A percentile compares a stretch with the other conserved stretches of the same genome.
Evolutionary conservation across 805 yeast species (phyloP).

Genomic region (Candida saitoana): DNA sequence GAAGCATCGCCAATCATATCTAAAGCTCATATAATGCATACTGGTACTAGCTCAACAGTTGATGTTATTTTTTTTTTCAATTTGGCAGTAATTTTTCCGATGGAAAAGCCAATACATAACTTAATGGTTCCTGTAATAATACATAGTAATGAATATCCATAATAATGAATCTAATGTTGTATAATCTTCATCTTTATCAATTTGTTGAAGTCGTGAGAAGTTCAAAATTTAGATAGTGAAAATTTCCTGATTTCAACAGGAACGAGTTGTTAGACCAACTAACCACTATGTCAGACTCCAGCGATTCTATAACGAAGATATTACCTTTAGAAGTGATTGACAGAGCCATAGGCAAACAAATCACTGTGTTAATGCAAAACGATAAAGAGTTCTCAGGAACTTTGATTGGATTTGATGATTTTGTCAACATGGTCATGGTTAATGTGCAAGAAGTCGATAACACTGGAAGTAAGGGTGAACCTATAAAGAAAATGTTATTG

Average conservation of each 20-base stretch:
- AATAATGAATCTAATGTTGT: background rate
- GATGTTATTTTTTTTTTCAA: no score
- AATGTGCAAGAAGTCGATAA: slow-evolving; percentile 63
- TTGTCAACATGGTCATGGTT: slow-evolving; percentile 84
- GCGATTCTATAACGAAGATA: slow-evolving; percentile 15
- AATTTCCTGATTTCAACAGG: background rate
- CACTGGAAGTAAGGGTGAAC: slow-evolving; percentile 41
- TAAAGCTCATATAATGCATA: no score
- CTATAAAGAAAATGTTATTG: slow-evolving; percentile 56
- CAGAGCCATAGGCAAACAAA: slow-evolving; percentile 74
- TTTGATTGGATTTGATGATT: slow-evolving; percentile 90
- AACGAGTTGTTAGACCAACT: no score
- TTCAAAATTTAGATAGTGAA: background rate
- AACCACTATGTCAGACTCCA: background rate
- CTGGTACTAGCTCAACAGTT: no score
- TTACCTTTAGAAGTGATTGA: slow-evolving; percentile 86
- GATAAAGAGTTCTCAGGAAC: slow-evolving; percentile 83
- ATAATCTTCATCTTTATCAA: no score
- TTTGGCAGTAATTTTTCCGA: no score
- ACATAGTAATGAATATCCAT: background rate
- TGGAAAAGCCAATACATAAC: no score
- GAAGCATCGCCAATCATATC: no score
- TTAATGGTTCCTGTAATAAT: background rate
- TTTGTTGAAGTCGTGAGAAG: background rate
- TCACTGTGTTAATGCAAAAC: slow-evolving; percentile 64